Base-by-base conservation (phyloP, 495 filamentous ascomycete genomes). In the Aspergillus hancockii region DNA sequence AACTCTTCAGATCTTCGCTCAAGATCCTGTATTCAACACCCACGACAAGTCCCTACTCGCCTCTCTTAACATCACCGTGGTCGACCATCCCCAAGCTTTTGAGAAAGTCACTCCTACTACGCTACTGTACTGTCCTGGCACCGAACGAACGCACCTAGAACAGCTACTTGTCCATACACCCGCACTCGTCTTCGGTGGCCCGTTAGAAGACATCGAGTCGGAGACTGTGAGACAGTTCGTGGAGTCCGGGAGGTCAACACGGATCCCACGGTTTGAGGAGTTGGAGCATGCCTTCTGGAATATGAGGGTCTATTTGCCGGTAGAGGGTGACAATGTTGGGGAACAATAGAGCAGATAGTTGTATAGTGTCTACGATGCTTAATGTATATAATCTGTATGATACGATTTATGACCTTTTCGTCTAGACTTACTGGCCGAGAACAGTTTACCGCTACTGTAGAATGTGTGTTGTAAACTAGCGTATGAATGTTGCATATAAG, bases 1-100 rank as follows among this genome's bases (percentile, higher is more conserved):
- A 22, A 16, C 47, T 23, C 4, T 68, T 30, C 69, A 71, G 28
- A 73, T 83, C 50, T 71, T 83, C 60, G 81, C 87, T 22, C 90
- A 93, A 74, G 90, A 93, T 50, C 90, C 90, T 8, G 64, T 82
- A 61, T 91, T 91, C 73, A 90, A 84, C 53, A 45, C 68, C 8
- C 68, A 80, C 8, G 90, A 93, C 64, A 78, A 74, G 23, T 62
- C 69, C 0, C 88, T 90, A 57, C 79, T 91, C 40, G 34, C 60
- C 0, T 71, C 64, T 12, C 71, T 86, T 0, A 77, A 76, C 21
- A 79, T 88, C 32, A 71, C 72, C 21, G 81, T 86, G 13, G 78
- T 88, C 32, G 62, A 83, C 3, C 74, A 80, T 34, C 89, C 89
- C 0, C 58, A 41, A 0, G 90, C 76, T 0, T 88, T 90, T 63